A percentile compares a stretch with the other conserved stretches of the same genome.
Evolutionary conservation across 108 stramenopile species (phyloP).

Genomic region (Licmophora abbreviata): DNA sequence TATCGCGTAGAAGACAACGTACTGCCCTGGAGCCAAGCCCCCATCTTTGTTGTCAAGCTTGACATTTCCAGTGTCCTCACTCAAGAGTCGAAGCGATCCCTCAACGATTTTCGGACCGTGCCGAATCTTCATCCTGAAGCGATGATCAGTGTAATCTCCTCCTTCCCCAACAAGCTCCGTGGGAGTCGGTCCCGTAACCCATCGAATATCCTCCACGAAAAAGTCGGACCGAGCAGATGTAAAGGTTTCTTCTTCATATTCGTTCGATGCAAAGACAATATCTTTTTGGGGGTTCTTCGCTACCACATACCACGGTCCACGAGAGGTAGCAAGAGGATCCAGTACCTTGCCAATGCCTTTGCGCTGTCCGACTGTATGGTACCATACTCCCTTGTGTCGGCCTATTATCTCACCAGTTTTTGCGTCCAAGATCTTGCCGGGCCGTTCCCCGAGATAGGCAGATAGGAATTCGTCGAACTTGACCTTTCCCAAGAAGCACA

Average conservation of each 20-base stretch:
- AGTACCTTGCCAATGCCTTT: constrained; percentile 89
- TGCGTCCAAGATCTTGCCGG: constrained; percentile 81
- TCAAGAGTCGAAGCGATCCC: constrained; percentile 42
- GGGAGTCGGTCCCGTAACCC: constrained; percentile 59
- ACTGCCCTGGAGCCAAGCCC: constrained; percentile 94
- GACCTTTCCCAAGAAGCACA: constrained; percentile 94
- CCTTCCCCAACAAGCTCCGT: constrained; percentile 16
- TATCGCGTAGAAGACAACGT: constrained; percentile 80
- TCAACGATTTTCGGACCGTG: constrained; percentile 81
- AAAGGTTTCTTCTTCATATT: constrained; percentile 75
- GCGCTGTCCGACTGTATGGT: constrained; percentile 95
- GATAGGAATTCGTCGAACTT: constrained; percentile 90
- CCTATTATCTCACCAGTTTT: constrained; percentile 77
- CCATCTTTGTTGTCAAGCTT: constrained; percentile 73
- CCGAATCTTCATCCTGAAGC: constrained; percentile 78
- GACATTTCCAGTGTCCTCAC: constrained; percentile 34
- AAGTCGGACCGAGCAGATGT: constrained; percentile 54
- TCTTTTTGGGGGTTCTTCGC: constrained; percentile 77
- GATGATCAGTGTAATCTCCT: constrained; percentile 9
- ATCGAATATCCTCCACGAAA: constrained; percentile 79
- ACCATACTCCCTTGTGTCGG: constrained; percentile 91
- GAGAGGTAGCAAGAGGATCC: constrained; percentile 48
- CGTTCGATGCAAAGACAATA: constrained; percentile 83
- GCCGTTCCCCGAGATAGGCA: constrained; percentile 71
- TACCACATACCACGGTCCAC: constrained; percentile 97